Percentiles rank a stretch among this genome's conserved stretches.
phyloP scores from a whole-genome alignment of 2,329 filamentous ascomycete genomes.

The Colletotrichum cereale region DNA sequence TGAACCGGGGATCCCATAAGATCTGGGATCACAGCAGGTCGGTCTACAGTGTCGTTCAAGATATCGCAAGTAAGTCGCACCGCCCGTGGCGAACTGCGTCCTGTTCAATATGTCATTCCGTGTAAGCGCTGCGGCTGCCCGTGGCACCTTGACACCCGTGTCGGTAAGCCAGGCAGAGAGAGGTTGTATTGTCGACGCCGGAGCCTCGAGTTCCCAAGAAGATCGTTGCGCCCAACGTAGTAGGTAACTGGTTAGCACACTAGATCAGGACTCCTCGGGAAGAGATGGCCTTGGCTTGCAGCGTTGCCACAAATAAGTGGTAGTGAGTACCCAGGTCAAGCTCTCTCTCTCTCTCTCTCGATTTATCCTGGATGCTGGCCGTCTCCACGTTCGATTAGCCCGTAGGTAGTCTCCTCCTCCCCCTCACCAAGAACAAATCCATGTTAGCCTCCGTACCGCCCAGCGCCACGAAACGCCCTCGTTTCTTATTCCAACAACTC shows the following conservation, averaged over 20 bases:
- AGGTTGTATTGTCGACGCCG: not conserved
- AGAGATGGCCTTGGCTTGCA: not conserved
- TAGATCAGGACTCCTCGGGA: not conserved
- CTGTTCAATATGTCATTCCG: conserved; percentile 16
- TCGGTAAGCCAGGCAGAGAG: not conserved
- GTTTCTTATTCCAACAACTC: conserved; percentile 38
- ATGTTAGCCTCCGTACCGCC: conserved; percentile 4
- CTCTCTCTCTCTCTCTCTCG: not conserved
- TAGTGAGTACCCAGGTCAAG: not conserved
- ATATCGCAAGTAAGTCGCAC: conserved; percentile 39
- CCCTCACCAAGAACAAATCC: not conserved
- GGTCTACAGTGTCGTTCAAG: conserved; percentile 36
- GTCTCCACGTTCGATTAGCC: conserved; percentile 9
- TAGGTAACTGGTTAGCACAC: not conserved
- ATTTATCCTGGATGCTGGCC: conserved; percentile 4
- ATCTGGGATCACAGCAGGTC: conserved; percentile 36
- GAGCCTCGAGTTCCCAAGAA: not conserved
- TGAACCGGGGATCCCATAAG: conserved; percentile 34
- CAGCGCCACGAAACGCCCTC: conserved; percentile 36
- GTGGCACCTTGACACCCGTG: conserved; percentile 1
- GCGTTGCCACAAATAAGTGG: not conserved
- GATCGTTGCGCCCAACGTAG: not conserved
- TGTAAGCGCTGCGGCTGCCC: conserved; percentile 25
- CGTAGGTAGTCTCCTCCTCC: not conserved
- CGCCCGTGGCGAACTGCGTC: conserved; percentile 22